Base-by-base conservation (phyloP, 176 grass and related monocot genomes). In the Rhynchospora breviuscula region DNA sequence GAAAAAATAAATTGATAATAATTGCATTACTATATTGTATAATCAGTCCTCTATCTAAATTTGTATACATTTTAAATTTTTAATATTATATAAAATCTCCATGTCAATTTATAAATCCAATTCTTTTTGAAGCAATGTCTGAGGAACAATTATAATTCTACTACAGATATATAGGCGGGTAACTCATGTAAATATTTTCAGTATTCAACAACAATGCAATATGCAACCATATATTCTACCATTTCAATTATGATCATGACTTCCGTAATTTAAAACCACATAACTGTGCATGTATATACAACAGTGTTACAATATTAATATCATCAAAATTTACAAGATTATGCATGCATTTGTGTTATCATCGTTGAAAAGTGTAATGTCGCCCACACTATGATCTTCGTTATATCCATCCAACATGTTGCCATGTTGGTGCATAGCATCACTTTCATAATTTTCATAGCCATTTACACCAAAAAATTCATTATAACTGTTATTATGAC, bases 261-360 rank as follows among this genome's bases (percentile, higher is more conserved):
- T 72, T 21, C 14, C 10, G 35, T 72, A 46, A 71, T 1, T 71
- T 48, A 49, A 18, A 73, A 73, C 3, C 18, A 73, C 12, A 68
- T 13, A 13, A 7, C 13, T 0, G 12, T 67, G 14, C n/a, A 35
- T 5, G 43, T 18, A 74, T 74, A 17, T 26, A 52, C 19, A 23
- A 13, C 25, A 49, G 51, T 4, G 23, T 74, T 51, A 11, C 10
- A 13, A 26, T 7, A 13, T 15, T 29, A 5, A 54, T 19, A 3
- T 76, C 53, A 52, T 6, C 21, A 51, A 45, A 23, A 15, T 76
- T 76, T 73, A 88, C 43, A 77, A 14, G 31, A 89, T 86, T 18
- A 59, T 65, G 83, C 88, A 89, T 67, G 84, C 60, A 79, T 89
- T 89, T n/a, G 79, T 78, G 17, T 89, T 89, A 35, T 89, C 88